phyloP scores from a whole-genome alignment of 164 flowering plant species.

The Warburgia ugandensis region DNA sequence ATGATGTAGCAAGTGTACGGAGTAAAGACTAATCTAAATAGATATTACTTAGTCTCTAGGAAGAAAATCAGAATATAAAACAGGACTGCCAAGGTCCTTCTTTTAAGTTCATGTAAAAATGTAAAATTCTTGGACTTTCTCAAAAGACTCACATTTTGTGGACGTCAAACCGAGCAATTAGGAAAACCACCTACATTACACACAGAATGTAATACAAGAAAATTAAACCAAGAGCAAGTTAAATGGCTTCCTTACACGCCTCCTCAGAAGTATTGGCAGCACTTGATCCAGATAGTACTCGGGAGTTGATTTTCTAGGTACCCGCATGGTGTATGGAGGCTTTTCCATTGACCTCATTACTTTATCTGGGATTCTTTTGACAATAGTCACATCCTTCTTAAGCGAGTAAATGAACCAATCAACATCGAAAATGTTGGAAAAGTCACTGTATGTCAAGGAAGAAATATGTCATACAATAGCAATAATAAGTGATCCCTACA shows the following conservation, averaged over 20 bases:
- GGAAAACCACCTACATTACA: background rate
- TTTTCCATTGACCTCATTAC: constrained; percentile 85
- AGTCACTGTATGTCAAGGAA: constrained; percentile 64
- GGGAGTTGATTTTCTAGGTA: constrained; percentile 88
- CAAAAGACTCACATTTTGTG: too few relatives aligned
- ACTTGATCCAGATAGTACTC: constrained; percentile 89
- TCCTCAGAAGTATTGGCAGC: constrained; percentile 80
- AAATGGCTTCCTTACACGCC: constrained; percentile 60
- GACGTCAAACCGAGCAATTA: background rate
- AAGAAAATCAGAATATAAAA: too few relatives aligned
- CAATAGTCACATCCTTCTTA: constrained; percentile 76
- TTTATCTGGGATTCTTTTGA: constrained; percentile 79
- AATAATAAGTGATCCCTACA: background rate
- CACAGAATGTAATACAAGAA: constrained; percentile 2
- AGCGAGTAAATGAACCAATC: constrained; percentile 88
- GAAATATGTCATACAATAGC: background rate
- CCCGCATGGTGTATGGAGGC: constrained; percentile 98
- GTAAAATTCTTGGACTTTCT: too few relatives aligned
- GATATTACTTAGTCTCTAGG: too few relatives aligned
- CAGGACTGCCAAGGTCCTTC: too few relatives aligned
- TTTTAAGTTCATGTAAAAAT: too few relatives aligned
- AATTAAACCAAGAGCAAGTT: constrained; percentile 1
- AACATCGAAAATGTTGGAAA: constrained; percentile 77
- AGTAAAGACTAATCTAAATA: too few relatives aligned
- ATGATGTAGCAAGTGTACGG: too few relatives aligned